Evolutionary conservation across 2,329 filamentous ascomycete species (phyloP), one percentile per base, ranked within the genome.

Genomic region (Xylaria sp.): DNA sequence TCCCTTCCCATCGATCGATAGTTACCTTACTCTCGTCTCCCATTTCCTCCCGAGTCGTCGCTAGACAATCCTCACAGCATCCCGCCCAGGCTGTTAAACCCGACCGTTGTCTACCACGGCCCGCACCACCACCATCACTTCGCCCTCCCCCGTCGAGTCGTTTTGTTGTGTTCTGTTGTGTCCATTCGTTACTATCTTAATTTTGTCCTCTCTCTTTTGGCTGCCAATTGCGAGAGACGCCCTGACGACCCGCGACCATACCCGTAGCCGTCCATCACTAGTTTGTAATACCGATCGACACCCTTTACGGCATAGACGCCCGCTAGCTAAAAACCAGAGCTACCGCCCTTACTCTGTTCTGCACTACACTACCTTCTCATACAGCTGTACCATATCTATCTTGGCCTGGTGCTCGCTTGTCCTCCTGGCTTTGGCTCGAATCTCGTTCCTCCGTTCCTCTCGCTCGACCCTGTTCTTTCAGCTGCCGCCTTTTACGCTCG

Each of bases 171-270:
- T 74, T 67, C 74, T 23, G 23, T 23, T 71, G 73, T 70, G 73
- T 76, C 65, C 74, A 69, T 74, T 75, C 73, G 68, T 76, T 75
- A 63, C 63, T 64, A 72, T 72, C 69, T 67, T 48, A 64, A 63
- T 59, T 68, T 63, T 53, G 62, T 56, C 40, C 59, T 54, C 71
- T 60, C 62, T 66, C 58, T 68, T 67, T 72, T 72, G 71, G 69
- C 65, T 70, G 63, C 67, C 59, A 31, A 57, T 46, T 66, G 71
- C 66, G 68, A 73, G 63, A 72, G 67, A 65, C 69, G 67, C 15
- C 42, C 42, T 59, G 46, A 59, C 56, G 48, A 53, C 66, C 28
- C 63, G 36, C 53, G 58, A 65, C 61, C 64, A 33, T 33, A 9
- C 40, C 40, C 46, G 42, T 61, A 62, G 53, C 59, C 67, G 49